These are phyloP conservation scores for Boeremia exigua DNA, from an alignment of 2,329 filamentous ascomycete species.

Conservation along the genomic window DNA sequence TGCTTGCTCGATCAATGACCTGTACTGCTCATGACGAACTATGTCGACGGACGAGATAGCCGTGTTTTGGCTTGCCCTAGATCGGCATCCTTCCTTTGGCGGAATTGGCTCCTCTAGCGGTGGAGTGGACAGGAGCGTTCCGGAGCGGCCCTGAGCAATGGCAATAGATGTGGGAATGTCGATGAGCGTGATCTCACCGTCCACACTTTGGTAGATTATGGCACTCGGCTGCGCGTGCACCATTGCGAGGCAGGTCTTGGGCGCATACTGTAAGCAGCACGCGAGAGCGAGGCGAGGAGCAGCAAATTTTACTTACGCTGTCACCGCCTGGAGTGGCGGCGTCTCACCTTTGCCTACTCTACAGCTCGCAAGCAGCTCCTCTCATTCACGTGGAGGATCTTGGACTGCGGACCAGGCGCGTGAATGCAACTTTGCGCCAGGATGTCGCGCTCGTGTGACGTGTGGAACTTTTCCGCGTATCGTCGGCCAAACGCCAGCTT, in stretches of 20 bases:
- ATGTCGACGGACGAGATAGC: slow-evolving; percentile 44
- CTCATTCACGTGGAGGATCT: neutral
- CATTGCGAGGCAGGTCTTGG: neutral
- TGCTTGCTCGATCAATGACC: slow-evolving; percentile 47
- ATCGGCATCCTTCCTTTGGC: slow-evolving; percentile 58
- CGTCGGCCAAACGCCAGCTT: slow-evolving; percentile 14
- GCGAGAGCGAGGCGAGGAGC: neutral
- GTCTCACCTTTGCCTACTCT: neutral
- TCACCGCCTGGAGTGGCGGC: neutral
- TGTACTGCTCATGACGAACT: slow-evolving; percentile 48
- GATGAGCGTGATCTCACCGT: slow-evolving; percentile 62
- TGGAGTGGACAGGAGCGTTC: slow-evolving; percentile 55
- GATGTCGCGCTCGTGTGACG: slow-evolving; percentile 2
- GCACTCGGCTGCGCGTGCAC: slow-evolving; percentile 9
- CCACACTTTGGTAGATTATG: slow-evolving; percentile 62
- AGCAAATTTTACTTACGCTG: neutral
- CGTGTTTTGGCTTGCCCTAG: slow-evolving; percentile 56
- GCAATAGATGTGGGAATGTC: slow-evolving; percentile 76
- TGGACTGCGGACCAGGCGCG: neutral
- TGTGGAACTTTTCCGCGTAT: slow-evolving; percentile 17
- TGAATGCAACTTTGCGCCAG: neutral
- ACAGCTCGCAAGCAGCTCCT: neutral
- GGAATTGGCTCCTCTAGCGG: slow-evolving; percentile 57
- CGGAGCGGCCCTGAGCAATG: slow-evolving; percentile 63
- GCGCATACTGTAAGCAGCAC: neutral